A percentile compares a stretch with the other conserved stretches of the same genome.
Evolutionary conservation across 208 protist species (phyloP).

Genomic region (Acanthamoeba royreba): DNA sequence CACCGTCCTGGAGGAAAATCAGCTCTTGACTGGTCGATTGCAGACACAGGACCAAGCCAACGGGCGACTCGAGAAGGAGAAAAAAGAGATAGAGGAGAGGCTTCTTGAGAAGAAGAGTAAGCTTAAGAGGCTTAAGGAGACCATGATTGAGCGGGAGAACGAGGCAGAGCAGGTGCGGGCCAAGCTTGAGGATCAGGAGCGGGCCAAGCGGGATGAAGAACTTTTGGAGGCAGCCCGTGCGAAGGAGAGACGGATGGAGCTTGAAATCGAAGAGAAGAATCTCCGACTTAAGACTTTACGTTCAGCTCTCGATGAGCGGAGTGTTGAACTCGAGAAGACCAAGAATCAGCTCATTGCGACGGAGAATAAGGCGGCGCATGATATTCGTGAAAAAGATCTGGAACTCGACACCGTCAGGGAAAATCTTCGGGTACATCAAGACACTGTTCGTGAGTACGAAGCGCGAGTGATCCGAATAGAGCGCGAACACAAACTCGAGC

Average conservation of each 20-base stretch:
- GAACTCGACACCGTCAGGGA: not conserved
- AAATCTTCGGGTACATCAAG: not conserved
- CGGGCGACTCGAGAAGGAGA: not conserved
- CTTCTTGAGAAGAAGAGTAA: not conserved
- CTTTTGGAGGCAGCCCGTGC: not conserved
- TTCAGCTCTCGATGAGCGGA: not conserved
- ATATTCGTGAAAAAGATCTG: not conserved
- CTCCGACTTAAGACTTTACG: not conserved
- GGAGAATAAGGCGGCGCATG: not conserved
- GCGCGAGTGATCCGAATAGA: not conserved
- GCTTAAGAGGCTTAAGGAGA: not conserved
- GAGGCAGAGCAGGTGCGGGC: not conserved
- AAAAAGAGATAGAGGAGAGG: not conserved
- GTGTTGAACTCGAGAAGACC: not conserved
- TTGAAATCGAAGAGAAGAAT: not conserved
- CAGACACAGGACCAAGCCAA: not conserved
- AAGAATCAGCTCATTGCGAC: not conserved
- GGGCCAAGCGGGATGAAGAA: not conserved
- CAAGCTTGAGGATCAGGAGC: not conserved
- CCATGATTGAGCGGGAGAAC: not conserved
- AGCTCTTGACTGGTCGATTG: not conserved
- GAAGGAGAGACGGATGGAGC: not conserved
- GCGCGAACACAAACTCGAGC: constrained; percentile 12
- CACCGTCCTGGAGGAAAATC: not conserved
- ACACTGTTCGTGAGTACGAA: not conserved